phyloP scores from a whole-genome alignment of 2,329 filamentous ascomycete species.

The Xenoacremonium recifei region DNA sequence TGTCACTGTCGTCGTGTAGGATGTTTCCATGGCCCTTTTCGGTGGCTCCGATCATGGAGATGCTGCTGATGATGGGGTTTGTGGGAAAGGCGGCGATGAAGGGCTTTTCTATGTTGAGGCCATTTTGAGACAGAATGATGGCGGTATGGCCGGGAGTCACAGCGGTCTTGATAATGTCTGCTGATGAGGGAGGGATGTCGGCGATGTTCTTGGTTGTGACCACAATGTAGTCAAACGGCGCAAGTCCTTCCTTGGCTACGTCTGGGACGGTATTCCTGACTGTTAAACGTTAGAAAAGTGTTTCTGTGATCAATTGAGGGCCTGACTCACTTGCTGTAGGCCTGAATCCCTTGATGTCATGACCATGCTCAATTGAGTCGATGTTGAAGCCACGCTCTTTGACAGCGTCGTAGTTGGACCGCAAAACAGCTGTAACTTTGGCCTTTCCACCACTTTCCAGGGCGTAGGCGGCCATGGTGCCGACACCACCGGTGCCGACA shows the following conservation, averaged over 20 bases:
- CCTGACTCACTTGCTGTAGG: too few species aligned
- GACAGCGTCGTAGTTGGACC: conserved; percentile 22
- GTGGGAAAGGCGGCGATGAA: conserved; percentile 17
- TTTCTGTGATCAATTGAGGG: too few species aligned
- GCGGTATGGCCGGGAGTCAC: conserved; percentile 16
- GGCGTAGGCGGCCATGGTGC: conserved; percentile 22
- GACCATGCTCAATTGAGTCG: conserved; percentile 21
- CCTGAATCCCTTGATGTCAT: too few species aligned
- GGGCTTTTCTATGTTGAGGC: conserved; percentile 23
- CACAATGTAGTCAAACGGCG: conserved; percentile 23
- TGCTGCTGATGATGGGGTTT: conserved; percentile 22
- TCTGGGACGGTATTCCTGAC: conserved; percentile 19
- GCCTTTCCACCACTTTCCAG: conserved; percentile 19
- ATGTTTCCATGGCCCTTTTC: conserved; percentile 20
- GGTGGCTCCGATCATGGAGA: conserved; percentile 24
- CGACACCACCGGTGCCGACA: conserved; percentile 24
- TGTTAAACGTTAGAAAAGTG: too few species aligned
- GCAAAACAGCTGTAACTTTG: conserved; percentile 23
- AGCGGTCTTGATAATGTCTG: conserved; percentile 20
- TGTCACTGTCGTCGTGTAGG: conserved; percentile 20
- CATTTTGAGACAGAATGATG: conserved; percentile 24
- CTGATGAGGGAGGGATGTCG: conserved; percentile 11
- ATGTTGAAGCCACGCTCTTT: conserved; percentile 21
- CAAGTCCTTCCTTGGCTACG: conserved; percentile 10
- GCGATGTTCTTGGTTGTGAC: conserved; percentile 24